Evolutionary conservation across 208 protist species (phyloP), one percentile per base, ranked within the genome.

Genomic region (Trypanosoma lewisi): DNA sequence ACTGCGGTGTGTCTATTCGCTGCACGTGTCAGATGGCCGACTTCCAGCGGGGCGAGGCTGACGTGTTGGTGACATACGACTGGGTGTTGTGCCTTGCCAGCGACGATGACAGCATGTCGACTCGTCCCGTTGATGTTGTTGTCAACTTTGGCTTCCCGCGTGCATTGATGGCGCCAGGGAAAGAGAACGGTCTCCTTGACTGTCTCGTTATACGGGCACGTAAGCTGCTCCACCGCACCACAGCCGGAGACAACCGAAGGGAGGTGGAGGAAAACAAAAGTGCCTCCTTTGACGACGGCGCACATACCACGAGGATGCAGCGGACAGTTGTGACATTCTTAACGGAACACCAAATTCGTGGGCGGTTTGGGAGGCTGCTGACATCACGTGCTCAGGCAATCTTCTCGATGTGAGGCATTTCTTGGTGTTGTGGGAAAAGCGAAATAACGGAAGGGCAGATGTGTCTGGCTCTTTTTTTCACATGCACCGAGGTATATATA

Each of bases 131-230:
- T 5, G 61, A 68, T 25, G 16, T 83, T 21, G 42, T 91, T 8
- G 21, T 91, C 41, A 82, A 91, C 66, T 87, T 79, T 60, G 80
- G 69, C 23, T 60, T 91, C 49, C 78, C 84, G 17, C 74, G 80
- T 17, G 11, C 33, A n/a, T 54, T 83, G 39, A 25, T 82, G 27
- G 57, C 77, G 67, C 77, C 42, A 8, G 70, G 71, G 49, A 71
- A 77, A 62, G 76, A 83, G 57, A 77, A 80, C 37, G 70, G 33
- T 44, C 39, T 89, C 31, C 48, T 70, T 4, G 77, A 81, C 30
- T 76, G 70, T 51, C 27, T 89, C 39, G 70, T 68, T 30, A 55
- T 72, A 41, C 72, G 82, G 0, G 63, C 67, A 0, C 72, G 82
- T 36, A 64, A 62, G 8, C 36, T 89, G 3, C 63, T 82, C 4